phyloP scores from a whole-genome alignment of 2,329 filamentous ascomycete genomes.

The Fusarium tricinctum region DNA sequence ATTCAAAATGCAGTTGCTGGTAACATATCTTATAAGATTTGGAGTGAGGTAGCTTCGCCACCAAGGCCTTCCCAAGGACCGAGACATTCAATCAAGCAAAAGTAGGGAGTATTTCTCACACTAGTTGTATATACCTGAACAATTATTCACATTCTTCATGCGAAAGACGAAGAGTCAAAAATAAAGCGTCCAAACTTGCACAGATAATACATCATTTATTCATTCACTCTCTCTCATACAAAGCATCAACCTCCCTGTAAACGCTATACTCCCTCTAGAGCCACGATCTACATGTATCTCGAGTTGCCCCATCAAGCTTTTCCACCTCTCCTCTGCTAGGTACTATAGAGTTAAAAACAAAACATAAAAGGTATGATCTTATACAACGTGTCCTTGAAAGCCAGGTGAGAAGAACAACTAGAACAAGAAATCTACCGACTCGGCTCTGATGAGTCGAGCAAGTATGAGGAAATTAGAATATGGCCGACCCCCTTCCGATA shows the following conservation, averaged over 20 bases:
- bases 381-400: slow-evolving; percentile 41
- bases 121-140: neutral
- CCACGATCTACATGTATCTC: slow-evolving; percentile 20
- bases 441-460: slow-evolving; percentile 27
- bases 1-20: neutral
- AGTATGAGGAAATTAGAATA: slow-evolving; percentile 8
- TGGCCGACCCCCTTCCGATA: slow-evolving; percentile 22
- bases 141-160: neutral
- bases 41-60: neutral
- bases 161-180: neutral
- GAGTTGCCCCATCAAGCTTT: slow-evolving; percentile 11
- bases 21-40: neutral
- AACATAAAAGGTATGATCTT: slow-evolving; percentile 43
- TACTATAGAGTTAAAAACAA: slow-evolving; percentile 12
- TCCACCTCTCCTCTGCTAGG: slow-evolving; percentile 12
- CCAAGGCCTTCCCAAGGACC: neutral
- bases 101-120: neutral
- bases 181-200: neutral
- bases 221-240: slow-evolving; percentile 43
- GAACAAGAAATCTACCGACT: slow-evolving; percentile 33
- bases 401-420: slow-evolving; percentile 39
- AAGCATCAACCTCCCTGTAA: slow-evolving; percentile 26
- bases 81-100: neutral
- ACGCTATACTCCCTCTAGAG: slow-evolving; percentile 23
- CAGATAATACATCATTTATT: slow-evolving; percentile 50